These are phyloP conservation scores for Trichosporon sp. DNA, from an alignment of 1,284 basidiomycete genomes.

Conservation along the genomic window DNA sequence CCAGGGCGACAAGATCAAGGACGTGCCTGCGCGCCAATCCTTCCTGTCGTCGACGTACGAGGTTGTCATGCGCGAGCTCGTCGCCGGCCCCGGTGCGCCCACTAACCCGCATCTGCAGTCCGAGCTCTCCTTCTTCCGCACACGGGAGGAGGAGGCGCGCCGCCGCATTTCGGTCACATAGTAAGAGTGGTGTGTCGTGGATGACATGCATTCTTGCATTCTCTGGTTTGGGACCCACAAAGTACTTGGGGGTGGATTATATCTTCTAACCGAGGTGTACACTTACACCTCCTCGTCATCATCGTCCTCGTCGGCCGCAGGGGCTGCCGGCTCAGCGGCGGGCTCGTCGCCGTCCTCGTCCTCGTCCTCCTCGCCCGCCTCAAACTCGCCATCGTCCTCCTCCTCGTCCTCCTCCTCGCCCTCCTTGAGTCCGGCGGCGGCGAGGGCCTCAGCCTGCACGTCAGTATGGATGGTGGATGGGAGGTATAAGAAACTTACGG, in stretches of 20 bases:
- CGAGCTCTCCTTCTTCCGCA: slow-evolving; percentile 65
- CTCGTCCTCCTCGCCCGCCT: slow-evolving; percentile 34
- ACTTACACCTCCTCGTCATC: slow-evolving; percentile 40
- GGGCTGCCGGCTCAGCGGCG: slow-evolving; percentile 34
- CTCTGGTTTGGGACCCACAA: not conserved
- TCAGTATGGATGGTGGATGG: slow-evolving; percentile 16
- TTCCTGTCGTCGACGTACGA: slow-evolving; percentile 75
- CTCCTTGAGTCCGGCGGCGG: slow-evolving; percentile 44
- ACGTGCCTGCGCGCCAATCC: slow-evolving; percentile 63
- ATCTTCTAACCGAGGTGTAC: slow-evolving; percentile 1
- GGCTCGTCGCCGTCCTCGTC: slow-evolving; percentile 34
- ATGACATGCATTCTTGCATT: slow-evolving; percentile 10
- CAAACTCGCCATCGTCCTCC: slow-evolving; percentile 35
- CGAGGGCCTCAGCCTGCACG: slow-evolving; percentile 41
- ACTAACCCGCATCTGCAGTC: slow-evolving; percentile 64
- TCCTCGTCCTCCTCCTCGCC: slow-evolving; percentile 33
- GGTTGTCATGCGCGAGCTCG: slow-evolving; percentile 72
- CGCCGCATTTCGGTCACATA: slow-evolving; percentile 49
- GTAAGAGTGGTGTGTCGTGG: not conserved
- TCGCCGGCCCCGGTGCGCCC: slow-evolving; percentile 59
- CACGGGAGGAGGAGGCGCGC: slow-evolving; percentile 64
- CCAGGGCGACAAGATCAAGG: slow-evolving; percentile 70
- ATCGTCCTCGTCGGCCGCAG: slow-evolving; percentile 37
- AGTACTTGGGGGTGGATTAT: not conserved
- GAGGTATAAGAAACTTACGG: slow-evolving; percentile 34